Evolutionary conservation across 352 stramenopile species (phyloP).

Genomic region (Stramenopiles sp.): DNA sequence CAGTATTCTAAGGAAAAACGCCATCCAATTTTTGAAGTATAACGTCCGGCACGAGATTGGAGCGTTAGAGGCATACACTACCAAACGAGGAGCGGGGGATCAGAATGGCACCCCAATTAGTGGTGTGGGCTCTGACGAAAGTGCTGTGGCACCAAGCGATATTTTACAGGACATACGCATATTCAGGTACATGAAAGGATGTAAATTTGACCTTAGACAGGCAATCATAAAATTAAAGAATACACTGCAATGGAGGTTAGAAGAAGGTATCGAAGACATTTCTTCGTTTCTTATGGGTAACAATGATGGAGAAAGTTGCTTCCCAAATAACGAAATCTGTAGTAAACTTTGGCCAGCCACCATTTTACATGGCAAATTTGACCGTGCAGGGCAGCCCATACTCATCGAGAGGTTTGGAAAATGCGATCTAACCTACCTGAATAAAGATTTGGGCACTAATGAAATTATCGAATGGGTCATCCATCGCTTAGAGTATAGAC

Average conservation of each 20-base stretch:
- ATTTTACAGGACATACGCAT: background rate
- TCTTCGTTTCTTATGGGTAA: background rate
- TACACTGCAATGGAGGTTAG: background rate
- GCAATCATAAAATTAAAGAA: background rate
- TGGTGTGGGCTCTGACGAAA: background rate
- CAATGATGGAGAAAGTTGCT: background rate
- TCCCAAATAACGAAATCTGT: background rate
- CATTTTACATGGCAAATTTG: background rate
- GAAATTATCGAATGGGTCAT: background rate
- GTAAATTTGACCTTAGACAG: background rate
- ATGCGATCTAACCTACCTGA: background rate
- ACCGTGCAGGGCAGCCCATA: background rate
- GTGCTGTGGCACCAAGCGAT: background rate
- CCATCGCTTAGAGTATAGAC: background rate
- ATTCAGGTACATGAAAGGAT: background rate
- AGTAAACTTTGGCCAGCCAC: background rate
- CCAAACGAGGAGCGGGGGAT: background rate
- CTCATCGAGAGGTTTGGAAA: background rate
- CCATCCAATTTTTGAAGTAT: background rate
- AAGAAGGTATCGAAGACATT: background rate
- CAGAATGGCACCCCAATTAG: too few relatives aligned
- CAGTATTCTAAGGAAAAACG: background rate
- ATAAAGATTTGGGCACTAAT: background rate
- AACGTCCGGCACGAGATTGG: background rate
- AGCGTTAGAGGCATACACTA: background rate